phyloP scores from a whole-genome alignment of 768 basidiomycete genomes.

The Amylocystis lapponica region DNA sequence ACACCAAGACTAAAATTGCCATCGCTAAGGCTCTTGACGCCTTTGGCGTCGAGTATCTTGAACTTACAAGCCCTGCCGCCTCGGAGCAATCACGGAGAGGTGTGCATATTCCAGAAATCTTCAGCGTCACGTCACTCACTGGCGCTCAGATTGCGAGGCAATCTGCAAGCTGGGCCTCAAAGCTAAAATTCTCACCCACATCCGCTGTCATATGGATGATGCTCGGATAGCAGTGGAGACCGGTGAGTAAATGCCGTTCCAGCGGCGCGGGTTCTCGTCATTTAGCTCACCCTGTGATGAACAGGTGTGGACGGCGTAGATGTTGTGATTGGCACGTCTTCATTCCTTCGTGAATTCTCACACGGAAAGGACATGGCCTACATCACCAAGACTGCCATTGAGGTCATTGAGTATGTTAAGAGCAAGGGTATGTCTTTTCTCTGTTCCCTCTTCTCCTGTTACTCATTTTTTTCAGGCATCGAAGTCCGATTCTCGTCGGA shows the following conservation, averaged over 20 bases:
- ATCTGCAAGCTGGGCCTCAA: constrained; percentile 99
- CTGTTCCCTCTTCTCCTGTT: background rate
- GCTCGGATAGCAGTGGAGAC: constrained; percentile 98
- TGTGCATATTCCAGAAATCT: constrained; percentile 5
- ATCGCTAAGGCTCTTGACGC: constrained; percentile 98
- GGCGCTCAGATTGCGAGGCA: constrained; percentile 77
- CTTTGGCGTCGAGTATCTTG: constrained; percentile 99
- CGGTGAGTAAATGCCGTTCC: constrained; percentile 44
- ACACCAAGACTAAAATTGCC: constrained; percentile 99
- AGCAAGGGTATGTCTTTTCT: constrained; percentile 61
- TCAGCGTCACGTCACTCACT: too few relatives aligned
- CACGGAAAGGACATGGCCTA: constrained; percentile 99
- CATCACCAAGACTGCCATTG: constrained; percentile 98
- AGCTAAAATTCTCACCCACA: constrained; percentile 96
- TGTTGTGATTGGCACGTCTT: constrained; percentile 98
- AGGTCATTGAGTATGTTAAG: constrained; percentile 99
- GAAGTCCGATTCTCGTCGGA: constrained; percentile 99
- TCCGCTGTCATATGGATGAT: constrained; percentile 99
- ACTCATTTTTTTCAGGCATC: constrained; percentile 37
- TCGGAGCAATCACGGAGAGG: constrained; percentile 82
- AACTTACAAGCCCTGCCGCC: constrained; percentile 96
- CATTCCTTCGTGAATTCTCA: constrained; percentile 98
- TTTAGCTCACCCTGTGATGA: background rate
- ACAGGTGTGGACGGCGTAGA: constrained; percentile 97
- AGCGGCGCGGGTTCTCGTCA: too few relatives aligned